Conservation (phyloP, 225 moss, liverwort and hornwort species). For the Sphagnum contortum region DNA sequence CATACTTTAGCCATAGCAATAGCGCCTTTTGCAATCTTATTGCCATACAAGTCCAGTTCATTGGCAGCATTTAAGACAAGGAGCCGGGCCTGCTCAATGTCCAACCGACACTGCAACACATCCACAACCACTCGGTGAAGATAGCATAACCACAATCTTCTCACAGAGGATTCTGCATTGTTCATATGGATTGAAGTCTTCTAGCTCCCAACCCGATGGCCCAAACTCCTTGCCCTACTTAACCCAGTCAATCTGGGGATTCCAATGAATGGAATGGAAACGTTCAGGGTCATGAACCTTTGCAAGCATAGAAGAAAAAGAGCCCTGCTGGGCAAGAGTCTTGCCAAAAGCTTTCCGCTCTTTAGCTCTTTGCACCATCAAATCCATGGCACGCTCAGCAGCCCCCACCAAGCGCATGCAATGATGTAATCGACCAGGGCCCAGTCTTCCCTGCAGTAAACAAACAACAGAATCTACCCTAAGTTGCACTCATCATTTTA, state of each 20-base stretch:
- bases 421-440: slow-evolving; percentile 95
- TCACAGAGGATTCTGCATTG: not conserved
- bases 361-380: slow-evolving; percentile 72
- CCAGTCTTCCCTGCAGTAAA: slow-evolving; percentile 77
- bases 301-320: slow-evolving; percentile 67
- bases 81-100: slow-evolving; percentile 83
- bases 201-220: not conserved
- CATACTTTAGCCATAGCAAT: slow-evolving; percentile 97
- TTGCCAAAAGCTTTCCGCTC: slow-evolving; percentile 85
- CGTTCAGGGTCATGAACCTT: slow-evolving; percentile 35
- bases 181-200: no score
- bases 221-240: not conserved
- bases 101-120: slow-evolving; percentile 73
- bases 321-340: slow-evolving; percentile 67
- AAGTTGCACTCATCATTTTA: no score
- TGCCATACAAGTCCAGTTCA: slow-evolving; percentile 80
- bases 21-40: slow-evolving; percentile 82
- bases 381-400: slow-evolving; percentile 86
- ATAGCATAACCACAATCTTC: not conserved
- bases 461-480: not conserved
- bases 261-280: no score
- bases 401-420: slow-evolving; percentile 98
- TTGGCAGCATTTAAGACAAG: slow-evolving; percentile 89
- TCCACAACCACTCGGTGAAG: not conserved
- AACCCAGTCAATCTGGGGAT: no score